phyloP scores from a whole-genome alignment of 345 rosid genomes.

The Dimocarpus longan region DNA sequence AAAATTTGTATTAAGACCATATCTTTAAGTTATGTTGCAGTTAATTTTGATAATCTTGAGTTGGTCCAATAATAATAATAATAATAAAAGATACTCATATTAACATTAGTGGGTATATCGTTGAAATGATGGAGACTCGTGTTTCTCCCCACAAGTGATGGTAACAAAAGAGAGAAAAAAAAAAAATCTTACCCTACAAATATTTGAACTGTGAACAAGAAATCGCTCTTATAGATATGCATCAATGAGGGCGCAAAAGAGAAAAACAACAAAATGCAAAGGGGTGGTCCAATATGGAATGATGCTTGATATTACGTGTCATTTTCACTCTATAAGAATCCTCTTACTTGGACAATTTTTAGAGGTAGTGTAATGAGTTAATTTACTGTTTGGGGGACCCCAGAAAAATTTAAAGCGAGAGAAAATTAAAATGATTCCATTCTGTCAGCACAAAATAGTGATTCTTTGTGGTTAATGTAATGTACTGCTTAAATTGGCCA shows the following conservation, averaged over 20 bases:
- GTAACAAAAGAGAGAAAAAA: neutral
- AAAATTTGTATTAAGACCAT: no score
- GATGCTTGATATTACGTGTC: conserved; percentile 22
- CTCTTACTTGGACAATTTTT: neutral
- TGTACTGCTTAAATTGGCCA: neutral
- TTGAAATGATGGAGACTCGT: neutral
- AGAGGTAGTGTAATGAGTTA: neutral
- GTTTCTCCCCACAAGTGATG: neutral
- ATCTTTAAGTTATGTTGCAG: no score
- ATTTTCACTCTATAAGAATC: neutral
- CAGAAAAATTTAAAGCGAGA: neutral
- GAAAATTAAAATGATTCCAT: conserved; percentile 4
- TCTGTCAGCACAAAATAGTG: conserved; percentile 8
- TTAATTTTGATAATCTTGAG: no score
- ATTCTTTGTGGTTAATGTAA: neutral
- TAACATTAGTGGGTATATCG: neutral
- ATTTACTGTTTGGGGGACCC: neutral
- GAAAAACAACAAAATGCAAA: neutral
- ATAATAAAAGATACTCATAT: no score
- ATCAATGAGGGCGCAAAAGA: neutral
- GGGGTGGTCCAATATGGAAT: conserved; percentile 27
- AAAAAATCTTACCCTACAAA: conserved; percentile 17
- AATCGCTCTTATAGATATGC: neutral
- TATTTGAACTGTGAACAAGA: conserved; percentile 18
- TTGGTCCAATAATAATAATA: no score